Evolutionary conservation across 2,329 filamentous ascomycete genomes (phyloP).

Genomic region (Alternaria atra): DNA sequence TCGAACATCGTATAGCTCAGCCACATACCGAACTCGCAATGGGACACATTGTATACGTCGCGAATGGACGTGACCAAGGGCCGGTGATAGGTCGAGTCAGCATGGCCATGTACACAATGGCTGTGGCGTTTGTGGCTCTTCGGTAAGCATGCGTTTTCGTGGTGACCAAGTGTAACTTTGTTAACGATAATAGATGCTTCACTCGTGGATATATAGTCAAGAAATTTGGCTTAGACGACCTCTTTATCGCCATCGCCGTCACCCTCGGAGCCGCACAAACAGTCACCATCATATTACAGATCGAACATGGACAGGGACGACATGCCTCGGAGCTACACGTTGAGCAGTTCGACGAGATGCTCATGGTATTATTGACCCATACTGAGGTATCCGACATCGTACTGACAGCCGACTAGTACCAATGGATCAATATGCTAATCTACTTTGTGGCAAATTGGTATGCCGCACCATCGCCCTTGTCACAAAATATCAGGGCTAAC

Average conservation of each 20-base stretch:
- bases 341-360: conserved; percentile 31
- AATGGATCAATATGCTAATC: conserved; percentile 38
- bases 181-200: conserved; percentile 28
- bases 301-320: conserved; percentile 35
- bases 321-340: conserved; percentile 29
- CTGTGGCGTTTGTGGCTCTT: conserved; percentile 33
- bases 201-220: conserved; percentile 37
- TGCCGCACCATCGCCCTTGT: neutral
- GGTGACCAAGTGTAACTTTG: neutral
- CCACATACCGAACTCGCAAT: conserved; percentile 16
- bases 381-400: no score
- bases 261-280: conserved; percentile 37
- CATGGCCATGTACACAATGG: conserved; percentile 31
- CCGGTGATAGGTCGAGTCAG: conserved; percentile 35
- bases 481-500: neutral
- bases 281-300: conserved; percentile 35
- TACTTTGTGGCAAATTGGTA: conserved; percentile 43
- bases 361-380: conserved; percentile 25
- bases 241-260: conserved; percentile 38
- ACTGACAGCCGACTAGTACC: conserved; percentile 29
- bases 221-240: conserved; percentile 38
- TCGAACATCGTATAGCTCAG: conserved; percentile 14
- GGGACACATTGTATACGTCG: conserved; percentile 32
- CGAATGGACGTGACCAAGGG: conserved; percentile 25
- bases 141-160: conserved; percentile 17